phyloP scores from a whole-genome alignment of 768 basidiomycete species.

The Paxillus ammoniavirescens region DNA sequence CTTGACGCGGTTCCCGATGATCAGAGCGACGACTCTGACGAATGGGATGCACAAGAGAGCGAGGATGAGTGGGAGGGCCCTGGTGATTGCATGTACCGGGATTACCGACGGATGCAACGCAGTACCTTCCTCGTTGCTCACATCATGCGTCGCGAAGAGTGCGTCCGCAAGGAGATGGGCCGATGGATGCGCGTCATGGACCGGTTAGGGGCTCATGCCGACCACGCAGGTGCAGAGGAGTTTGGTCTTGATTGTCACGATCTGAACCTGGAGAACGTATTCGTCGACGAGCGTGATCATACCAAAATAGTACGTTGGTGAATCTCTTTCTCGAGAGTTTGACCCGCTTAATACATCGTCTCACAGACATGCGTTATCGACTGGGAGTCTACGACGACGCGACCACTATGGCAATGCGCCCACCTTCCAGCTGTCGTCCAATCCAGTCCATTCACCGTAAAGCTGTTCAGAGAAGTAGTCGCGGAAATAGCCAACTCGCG shows the following conservation, averaged over 20 bases:
- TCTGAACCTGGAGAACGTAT: conserved; percentile 80
- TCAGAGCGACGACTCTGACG: conserved; percentile 72
- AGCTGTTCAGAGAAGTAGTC: conserved; percentile 67
- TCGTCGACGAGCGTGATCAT: conserved; percentile 69
- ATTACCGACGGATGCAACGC: conserved; percentile 80
- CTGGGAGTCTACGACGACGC: conserved; percentile 88
- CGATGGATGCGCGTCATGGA: conserved; percentile 73
- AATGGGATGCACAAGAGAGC: conserved; percentile 77
- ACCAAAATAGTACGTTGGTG: conserved; percentile 62
- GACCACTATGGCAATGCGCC: conserved; percentile 83
- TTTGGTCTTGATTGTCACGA: conserved; percentile 87
- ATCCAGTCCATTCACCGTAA: conserved; percentile 70
- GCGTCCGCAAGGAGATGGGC: conserved; percentile 66
- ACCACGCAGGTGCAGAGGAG: conserved; percentile 43
- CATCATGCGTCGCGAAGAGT: conserved; percentile 58
- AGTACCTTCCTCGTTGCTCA: conserved; percentile 78
- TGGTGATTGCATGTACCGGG: conserved; percentile 76
- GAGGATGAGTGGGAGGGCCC: conserved; percentile 75
- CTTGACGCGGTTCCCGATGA: conserved; percentile 68
- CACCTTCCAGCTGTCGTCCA: conserved; percentile 81
- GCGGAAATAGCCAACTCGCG: conserved; percentile 39
- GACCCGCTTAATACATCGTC: background rate
- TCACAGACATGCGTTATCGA: conserved; percentile 81
- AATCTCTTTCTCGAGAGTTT: background rate
- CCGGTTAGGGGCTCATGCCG: conserved; percentile 38